phyloP scores from a whole-genome alignment of 2,329 filamentous ascomycete species.

The Chaetomium sp. region DNA sequence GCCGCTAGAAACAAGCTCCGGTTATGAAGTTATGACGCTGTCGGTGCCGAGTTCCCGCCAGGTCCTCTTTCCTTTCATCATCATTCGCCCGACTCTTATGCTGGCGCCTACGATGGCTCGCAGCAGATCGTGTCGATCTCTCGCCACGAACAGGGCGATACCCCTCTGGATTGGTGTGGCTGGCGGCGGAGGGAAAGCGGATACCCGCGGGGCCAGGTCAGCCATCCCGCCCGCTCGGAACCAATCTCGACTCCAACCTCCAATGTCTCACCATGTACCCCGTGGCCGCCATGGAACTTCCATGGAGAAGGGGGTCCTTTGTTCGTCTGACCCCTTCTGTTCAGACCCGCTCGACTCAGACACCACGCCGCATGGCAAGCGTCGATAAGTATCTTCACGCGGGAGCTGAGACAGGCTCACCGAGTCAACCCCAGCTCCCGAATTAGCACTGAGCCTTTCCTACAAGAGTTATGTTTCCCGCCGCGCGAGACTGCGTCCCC shows the following conservation, averaged over 20 bases:
- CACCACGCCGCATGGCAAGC: slow-evolving; percentile 1
- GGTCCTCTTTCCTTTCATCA: not conserved
- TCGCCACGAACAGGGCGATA: slow-evolving; percentile 21
- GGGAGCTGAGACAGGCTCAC: not conserved
- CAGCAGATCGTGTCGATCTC: slow-evolving; percentile 20
- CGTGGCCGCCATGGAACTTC: not conserved
- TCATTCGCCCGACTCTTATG: slow-evolving; percentile 1
- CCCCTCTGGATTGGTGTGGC: not conserved
- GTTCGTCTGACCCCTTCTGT: slow-evolving; percentile 6
- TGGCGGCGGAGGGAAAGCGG: not conserved
- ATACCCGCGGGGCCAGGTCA: slow-evolving; percentile 5
- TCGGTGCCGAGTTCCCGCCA: slow-evolving; percentile 12
- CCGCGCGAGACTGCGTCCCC: not conserved
- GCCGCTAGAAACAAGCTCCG: not conserved
- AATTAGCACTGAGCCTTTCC: not conserved
- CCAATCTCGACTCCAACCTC: not conserved
- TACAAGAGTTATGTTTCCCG: not conserved
- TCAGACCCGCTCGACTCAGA: not conserved
- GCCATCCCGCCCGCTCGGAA: slow-evolving; percentile 14
- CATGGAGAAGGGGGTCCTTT: not conserved
- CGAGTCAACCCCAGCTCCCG: not conserved
- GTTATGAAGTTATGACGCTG: not conserved
- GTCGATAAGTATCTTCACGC: not conserved
- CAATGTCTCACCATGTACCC: slow-evolving; percentile 18
- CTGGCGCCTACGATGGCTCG: slow-evolving; percentile 2